Conservation (phyloP, 148 eudicot genomes). For the Polygonum maritimum region DNA sequence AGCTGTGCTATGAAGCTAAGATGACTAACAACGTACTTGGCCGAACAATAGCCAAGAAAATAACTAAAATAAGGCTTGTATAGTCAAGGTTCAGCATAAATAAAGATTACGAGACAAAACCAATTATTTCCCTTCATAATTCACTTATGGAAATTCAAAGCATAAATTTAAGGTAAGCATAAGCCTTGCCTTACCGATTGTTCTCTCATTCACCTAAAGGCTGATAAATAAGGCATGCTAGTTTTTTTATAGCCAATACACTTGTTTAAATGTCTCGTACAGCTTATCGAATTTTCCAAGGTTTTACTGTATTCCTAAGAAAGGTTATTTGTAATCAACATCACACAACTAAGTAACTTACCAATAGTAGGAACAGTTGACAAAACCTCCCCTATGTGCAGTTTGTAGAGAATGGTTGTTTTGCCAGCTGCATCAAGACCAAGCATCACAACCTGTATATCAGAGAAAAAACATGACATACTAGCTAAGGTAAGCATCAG, state of each 20-base stretch:
- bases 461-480: not conserved
- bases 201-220: not conserved
- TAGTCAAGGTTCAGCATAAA: not conserved
- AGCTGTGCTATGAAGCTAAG: not conserved
- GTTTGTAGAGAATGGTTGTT: conserved; percentile 94
- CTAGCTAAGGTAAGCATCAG: not conserved
- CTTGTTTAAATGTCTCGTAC: not conserved
- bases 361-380: conserved; percentile 99
- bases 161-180: not conserved
- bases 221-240: not conserved
- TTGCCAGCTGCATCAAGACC: conserved; percentile 99
- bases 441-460: conserved; percentile 87
- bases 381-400: conserved; percentile 96
- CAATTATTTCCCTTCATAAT: not conserved
- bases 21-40: not conserved
- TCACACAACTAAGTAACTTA: conserved; percentile 16
- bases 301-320: not conserved
- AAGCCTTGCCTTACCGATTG: not conserved
- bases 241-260: not conserved
- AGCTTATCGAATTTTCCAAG: not conserved
- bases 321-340: not conserved
- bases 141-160: not conserved
- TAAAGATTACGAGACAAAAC: not conserved
- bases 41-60: not conserved
- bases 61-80: not conserved